Evolutionary conservation across 345 rosid genomes (phyloP).

Genomic region (Gossypium sturtianum): DNA sequence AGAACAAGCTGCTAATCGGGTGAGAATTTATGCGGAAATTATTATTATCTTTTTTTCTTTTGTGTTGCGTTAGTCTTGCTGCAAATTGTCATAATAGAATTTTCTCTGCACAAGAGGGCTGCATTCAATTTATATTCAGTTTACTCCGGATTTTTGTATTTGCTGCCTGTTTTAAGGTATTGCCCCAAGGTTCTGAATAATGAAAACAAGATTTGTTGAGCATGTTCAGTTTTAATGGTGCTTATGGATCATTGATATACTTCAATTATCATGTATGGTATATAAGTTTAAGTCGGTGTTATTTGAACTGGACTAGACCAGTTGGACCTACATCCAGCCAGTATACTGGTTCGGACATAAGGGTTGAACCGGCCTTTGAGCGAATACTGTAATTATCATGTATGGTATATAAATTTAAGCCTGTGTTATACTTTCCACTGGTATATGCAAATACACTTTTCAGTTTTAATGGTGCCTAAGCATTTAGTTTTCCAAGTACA

Average conservation of each 20-base stretch:
- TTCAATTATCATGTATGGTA: no score
- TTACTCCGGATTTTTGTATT: slow-evolving; percentile 15
- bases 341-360: no score
- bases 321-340: no score
- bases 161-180: slow-evolving; percentile 13
- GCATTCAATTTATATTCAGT: slow-evolving; percentile 8
- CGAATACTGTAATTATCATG: no score
- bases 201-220: slow-evolving; percentile 19
- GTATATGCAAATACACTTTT: not conserved
- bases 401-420: no score
- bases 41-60: not conserved
- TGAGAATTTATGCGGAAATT: slow-evolving; percentile 17
- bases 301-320: no score
- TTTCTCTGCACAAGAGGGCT: slow-evolving; percentile 15
- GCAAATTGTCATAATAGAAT: slow-evolving; percentile 19
- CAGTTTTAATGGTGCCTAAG: not conserved
- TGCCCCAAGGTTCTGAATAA: slow-evolving; percentile 28
- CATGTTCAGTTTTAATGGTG: not conserved
- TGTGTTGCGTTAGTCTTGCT: slow-evolving; percentile 9
- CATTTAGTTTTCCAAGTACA: not conserved
- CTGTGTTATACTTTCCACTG: no score
- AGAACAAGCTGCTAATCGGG: slow-evolving; percentile 47
- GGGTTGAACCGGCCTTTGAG: no score
- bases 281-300: no score
- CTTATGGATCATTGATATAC: not conserved